A percentile compares a stretch with the other conserved stretches of the same genome.
Evolutionary conservation across 2,329 filamentous ascomycete genomes (phyloP).

Genomic region (Venturia oleaginea): DNA sequence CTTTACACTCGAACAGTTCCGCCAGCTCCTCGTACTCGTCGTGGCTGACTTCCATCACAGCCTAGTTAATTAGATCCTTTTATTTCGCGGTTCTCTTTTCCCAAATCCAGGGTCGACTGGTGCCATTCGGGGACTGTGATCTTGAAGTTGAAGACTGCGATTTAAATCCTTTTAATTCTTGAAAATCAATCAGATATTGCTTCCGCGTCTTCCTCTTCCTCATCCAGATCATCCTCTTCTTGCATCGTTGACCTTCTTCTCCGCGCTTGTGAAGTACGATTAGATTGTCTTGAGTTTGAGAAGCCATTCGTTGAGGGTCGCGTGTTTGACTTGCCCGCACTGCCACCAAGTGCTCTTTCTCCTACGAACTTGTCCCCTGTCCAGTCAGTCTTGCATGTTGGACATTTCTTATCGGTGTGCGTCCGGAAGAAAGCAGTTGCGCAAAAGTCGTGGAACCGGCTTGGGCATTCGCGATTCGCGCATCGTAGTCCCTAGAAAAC

Average conservation of each 20-base stretch:
- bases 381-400: conserved; percentile 46
- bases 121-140: neutral
- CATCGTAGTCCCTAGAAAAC: conserved; percentile 61
- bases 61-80: no score
- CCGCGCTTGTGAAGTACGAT: neutral
- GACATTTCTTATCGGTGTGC: conserved; percentile 54
- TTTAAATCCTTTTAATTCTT: neutral
- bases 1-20: no score
- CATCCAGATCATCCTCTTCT: neutral
- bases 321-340: neutral
- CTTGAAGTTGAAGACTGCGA: neutral
- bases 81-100: no score
- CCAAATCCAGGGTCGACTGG: no score
- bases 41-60: no score
- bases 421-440: conserved; percentile 63
- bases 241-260: neutral
- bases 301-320: neutral
- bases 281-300: neutral
- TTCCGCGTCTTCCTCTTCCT: neutral
- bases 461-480: conserved; percentile 54
- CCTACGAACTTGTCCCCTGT: conserved; percentile 43
- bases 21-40: no score
- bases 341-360: conserved; percentile 33
- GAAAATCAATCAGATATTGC: neutral
- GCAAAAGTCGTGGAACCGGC: conserved; percentile 71